Conservation (phyloP, 2,329 filamentous ascomycete species). For the Colletotrichum sp. region DNA sequence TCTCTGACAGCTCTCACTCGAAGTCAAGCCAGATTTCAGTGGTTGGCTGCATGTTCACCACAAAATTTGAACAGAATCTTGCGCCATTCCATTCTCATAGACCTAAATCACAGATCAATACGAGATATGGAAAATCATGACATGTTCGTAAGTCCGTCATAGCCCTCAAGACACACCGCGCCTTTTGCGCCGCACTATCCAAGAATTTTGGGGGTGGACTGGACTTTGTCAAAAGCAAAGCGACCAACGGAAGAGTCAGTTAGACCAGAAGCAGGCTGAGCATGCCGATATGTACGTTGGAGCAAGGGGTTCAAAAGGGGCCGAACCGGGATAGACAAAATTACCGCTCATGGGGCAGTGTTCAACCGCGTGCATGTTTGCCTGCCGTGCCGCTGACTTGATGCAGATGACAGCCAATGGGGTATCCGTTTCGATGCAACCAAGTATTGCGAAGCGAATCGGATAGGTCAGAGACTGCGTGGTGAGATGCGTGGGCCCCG, state of each 20-base stretch:
- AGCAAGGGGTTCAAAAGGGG: background rate
- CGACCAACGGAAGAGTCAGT: background rate
- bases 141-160: background rate
- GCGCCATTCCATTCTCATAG: background rate
- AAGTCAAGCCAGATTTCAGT: background rate
- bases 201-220: background rate
- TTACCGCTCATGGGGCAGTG: background rate
- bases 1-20: background rate
- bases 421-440: background rate
- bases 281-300: background rate
- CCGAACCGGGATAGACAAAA: fast-evolving
- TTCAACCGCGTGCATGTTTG: background rate
- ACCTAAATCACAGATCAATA: fast-evolving
- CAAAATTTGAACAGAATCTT: background rate
- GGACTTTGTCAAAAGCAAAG: background rate
- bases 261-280: background rate
- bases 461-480: fast-evolving
- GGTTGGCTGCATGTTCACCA: fast-evolving
- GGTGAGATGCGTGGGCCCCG: background rate
- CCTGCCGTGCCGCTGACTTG: background rate
- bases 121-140: background rate
- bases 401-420: background rate
- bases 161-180: background rate
- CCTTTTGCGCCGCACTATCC: background rate
- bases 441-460: background rate